Evolutionary conservation across 1,139 yeast genomes (phyloP).

Genomic region (Kodamaea arcana): DNA sequence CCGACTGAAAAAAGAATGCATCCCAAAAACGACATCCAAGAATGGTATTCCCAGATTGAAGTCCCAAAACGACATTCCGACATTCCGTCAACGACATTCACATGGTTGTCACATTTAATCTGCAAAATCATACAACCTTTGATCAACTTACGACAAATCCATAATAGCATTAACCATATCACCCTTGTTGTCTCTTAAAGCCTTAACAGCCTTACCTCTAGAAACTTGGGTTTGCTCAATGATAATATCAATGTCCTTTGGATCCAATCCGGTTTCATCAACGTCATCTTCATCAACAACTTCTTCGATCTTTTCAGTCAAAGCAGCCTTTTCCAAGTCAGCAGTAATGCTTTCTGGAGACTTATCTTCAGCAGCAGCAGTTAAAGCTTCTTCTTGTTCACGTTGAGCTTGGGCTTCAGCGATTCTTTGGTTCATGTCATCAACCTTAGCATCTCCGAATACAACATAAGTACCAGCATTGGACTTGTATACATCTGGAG

Average conservation of each 20-base stretch:
- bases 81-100: no score
- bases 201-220: constrained; percentile 85
- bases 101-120: no score
- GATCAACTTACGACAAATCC: constrained; percentile 63
- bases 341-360: constrained; percentile 83
- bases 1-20: no score
- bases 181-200: constrained; percentile 83
- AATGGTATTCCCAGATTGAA: no score
- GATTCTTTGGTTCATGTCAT: constrained; percentile 79
- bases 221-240: constrained; percentile 88
- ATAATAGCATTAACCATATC: constrained; percentile 95
- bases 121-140: no score
- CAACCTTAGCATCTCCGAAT: constrained; percentile 97
- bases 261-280: constrained; percentile 76
- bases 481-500: constrained; percentile 93
- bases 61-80: no score
- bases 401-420: constrained; percentile 54
- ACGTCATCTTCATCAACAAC: constrained; percentile 57
- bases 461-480: constrained; percentile 94
- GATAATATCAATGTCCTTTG: constrained; percentile 76
- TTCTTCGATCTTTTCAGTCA: constrained; percentile 35
- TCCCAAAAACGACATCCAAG: no score
- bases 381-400: constrained; percentile 60
- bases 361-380: constrained; percentile 51
- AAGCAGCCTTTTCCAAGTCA: constrained; percentile 81